Base-by-base conservation (phyloP, 768 basidiomycete species). In the Kwoniella bestiolae region DNA sequence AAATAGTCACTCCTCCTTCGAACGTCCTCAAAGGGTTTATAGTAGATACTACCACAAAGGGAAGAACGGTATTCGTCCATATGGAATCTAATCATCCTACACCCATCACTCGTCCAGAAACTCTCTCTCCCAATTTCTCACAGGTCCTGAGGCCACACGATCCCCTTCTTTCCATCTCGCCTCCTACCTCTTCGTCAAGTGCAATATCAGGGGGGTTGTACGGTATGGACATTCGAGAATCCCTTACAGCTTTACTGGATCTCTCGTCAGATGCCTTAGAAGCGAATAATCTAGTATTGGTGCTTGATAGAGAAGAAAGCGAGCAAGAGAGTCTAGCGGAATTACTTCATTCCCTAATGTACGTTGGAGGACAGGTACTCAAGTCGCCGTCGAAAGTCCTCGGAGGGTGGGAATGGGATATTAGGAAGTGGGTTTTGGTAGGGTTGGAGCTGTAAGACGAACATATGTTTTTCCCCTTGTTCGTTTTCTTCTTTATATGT, bases 401-500 rank as follows among this genome's bases (percentile, higher is more conserved):
- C 26, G 70, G 74, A 3, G 78, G 74, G 0, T 77, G 70, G 60
- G 76, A 73, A 23, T 81, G 76, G 76, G 78, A 80, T 63, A 60
- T 67, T n/a, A 71, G 45, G 52, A 66, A 68, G 56, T 81, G 78
- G 80, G 78, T 80, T 18, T 56, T 80, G 68, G 75, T 80, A 5
- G 78, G 76, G 5, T 76, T 80, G 63, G 79, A 80, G 49, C 45
- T 80, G 63, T 79, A 68, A 63, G 29, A 29, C 0, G n/a, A n/a
- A n/a, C 31, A 18, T 21, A 23, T 28, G 6, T n/a, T 41, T 57
- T 38, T 41, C 41, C 21, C 16, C 53, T 28, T 38, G 8, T 28
- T 52, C 9, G 14, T 25, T 49, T 45, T 1, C 9, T 23, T 14
- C 18, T 14, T 9, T 26, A n/a, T 16, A 21, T 45, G 56, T 23